These are phyloP conservation scores for Nemania sp. DNA, from an alignment of 2,329 filamentous ascomycete species.

Conservation along the genomic window DNA sequence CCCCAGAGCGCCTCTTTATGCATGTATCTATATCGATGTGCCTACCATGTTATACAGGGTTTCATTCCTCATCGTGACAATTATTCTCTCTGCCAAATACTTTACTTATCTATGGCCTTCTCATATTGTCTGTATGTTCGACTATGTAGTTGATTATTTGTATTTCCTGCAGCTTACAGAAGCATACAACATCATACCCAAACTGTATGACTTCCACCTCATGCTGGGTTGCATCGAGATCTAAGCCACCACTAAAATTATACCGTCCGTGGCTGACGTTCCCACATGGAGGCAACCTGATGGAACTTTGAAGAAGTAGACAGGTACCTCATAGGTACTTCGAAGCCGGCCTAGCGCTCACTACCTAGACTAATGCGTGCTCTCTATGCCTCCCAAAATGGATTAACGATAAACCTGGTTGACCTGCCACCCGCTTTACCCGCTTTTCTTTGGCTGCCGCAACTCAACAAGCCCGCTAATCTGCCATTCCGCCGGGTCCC, in stretches of 20 bases:
- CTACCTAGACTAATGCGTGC: background rate
- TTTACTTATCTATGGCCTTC: no score
- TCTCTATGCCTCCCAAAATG: conserved; percentile 17
- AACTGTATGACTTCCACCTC: background rate
- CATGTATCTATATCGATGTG: no score
- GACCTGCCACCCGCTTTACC: conserved; percentile 41
- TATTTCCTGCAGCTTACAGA: no score
- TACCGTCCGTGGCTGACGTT: background rate
- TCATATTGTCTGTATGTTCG: no score
- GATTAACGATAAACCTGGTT: conserved; percentile 28
- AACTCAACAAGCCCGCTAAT: conserved; percentile 20
- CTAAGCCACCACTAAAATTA: conserved; percentile 1
- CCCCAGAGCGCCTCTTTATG: no score
- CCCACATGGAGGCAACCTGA: background rate
- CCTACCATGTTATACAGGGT: no score
- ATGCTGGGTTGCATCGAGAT: background rate
- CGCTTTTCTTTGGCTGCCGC: conserved; percentile 29
- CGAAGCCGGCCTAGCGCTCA: no score
- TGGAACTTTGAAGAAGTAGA: background rate
- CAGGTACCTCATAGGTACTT: no score
- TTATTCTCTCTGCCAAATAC: no score
- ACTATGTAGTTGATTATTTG: no score
- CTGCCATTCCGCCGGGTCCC: conserved; percentile 8
- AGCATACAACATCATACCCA: no score
- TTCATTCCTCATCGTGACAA: no score